Conservation (phyloP, 2,329 filamentous ascomycete genomes). For the Lachnellula arida region DNA sequence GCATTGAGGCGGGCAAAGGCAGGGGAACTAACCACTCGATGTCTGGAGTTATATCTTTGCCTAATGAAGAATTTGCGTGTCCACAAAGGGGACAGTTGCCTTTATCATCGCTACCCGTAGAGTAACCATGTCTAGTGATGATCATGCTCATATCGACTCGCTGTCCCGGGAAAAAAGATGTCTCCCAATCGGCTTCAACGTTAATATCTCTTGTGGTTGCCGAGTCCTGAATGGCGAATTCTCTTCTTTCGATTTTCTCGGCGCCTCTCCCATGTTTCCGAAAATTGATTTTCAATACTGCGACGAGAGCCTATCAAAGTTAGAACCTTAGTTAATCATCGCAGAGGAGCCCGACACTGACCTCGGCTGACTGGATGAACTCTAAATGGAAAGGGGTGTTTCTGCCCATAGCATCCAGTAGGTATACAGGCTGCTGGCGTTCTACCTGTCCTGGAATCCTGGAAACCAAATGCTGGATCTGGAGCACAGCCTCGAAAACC, state of each 20-base stretch:
- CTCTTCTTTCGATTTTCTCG: constrained; percentile 23
- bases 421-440: constrained; percentile 30
- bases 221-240: constrained; percentile 29
- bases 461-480: constrained; percentile 20
- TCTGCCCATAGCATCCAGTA: constrained; percentile 29
- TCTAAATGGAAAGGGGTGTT: constrained; percentile 30
- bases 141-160: constrained; percentile 32
- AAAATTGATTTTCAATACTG: constrained; percentile 27
- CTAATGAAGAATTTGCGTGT: too few species aligned
- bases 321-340: neutral
- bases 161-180: constrained; percentile 30
- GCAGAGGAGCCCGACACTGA: neutral
- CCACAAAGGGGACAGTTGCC: too few species aligned
- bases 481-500: constrained; percentile 22
- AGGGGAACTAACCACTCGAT: too few species aligned
- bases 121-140: constrained; percentile 11
- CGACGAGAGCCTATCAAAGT: constrained; percentile 18
- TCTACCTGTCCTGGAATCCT: constrained; percentile 28
- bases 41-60: too few species aligned
- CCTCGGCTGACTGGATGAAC: constrained; percentile 27
- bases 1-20: too few species aligned
- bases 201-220: constrained; percentile 20
- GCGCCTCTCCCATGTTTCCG: constrained; percentile 13
- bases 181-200: constrained; percentile 21
- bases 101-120: too few species aligned